Evolutionary conservation across 2,329 filamentous ascomycete genomes (phyloP), one percentile per base, ranked within the genome.

Genomic region (Coniella lustricola): DNA sequence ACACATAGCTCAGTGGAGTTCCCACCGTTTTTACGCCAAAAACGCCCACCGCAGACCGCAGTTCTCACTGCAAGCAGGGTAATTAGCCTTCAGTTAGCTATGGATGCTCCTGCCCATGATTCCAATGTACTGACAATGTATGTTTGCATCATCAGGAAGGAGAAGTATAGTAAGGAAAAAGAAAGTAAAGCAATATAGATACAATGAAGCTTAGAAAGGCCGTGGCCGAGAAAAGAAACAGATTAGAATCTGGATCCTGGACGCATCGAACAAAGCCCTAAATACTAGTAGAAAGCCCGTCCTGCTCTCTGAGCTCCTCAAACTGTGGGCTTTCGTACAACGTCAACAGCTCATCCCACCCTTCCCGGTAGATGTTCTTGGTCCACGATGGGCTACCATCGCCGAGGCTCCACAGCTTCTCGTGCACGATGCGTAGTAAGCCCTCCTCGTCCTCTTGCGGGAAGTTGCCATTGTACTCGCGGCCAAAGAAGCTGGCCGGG

Each of bases 401-500:
- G 7, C 43, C 43, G 3, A 44, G 29, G 20, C 46, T 47, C 50
- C 50, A 52, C 17, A 52, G 40, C 47, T 52, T 52, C 31, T 52
- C 50, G 14, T 52, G 50, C 4, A 52, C 50, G 8, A 52, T 20
- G 14, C 44, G 35, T 17, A 52, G 22, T 10, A 50, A 1, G 10
- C 35, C 37, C 32, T 50, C 34, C 42, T 50, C 50, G 3, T 44
- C 20, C 12, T 14, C 31, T 44, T 43, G 39, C n/a, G 50, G 50
- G 12, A 36, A 52, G 35, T 43, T 50, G 8, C 50, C 50, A 4
- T 52, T 47, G 43, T 44, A 52, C 35, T 52, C 47, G 43, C 50
- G 46, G 25, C 39, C 47, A 3, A 52, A 33, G 14, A 32, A 13
- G 13, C 13, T 22, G 1, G 39, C 29, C 2, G 47, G 47, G 31